phyloP scores from a whole-genome alignment of 2,329 filamentous ascomycete species.

The Orbilia quercus region DNA sequence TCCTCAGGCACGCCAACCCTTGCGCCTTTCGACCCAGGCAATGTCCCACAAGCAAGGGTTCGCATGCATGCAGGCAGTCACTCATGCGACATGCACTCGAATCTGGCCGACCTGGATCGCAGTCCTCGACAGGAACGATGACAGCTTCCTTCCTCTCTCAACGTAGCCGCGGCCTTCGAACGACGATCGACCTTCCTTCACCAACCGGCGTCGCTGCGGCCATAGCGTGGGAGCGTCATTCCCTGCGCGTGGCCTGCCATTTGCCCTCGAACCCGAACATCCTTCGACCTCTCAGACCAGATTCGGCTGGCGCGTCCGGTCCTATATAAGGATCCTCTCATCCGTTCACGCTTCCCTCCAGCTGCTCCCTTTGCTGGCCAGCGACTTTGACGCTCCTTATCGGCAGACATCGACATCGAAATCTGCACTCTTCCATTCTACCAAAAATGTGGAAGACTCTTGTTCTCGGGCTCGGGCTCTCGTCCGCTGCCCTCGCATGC shows the following conservation, averaged over 20 bases:
- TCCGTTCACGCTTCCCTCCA: conserved; percentile 11
- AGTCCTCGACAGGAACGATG: conserved; percentile 11
- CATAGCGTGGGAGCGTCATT: conserved; percentile 18
- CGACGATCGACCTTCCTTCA: conserved; percentile 39
- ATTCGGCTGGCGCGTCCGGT: neutral
- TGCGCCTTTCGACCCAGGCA: conserved; percentile 9
- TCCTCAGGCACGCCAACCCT: conserved; percentile 32
- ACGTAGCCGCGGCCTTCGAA: conserved; percentile 16
- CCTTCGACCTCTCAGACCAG: neutral
- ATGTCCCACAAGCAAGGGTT: conserved; percentile 36
- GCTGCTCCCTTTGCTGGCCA: conserved; percentile 14
- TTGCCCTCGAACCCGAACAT: conserved; percentile 32
- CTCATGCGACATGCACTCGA: conserved; percentile 39
- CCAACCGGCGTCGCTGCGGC: conserved; percentile 13
- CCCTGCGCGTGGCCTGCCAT: conserved; percentile 17
- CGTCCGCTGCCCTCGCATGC: conserved; percentile 48
- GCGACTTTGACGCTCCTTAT: conserved; percentile 26
- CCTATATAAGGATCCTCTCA: conserved; percentile 29
- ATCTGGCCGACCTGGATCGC: conserved; percentile 20
- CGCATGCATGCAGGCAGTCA: conserved; percentile 41
- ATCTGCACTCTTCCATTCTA: conserved; percentile 10
- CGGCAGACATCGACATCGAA: conserved; percentile 15
- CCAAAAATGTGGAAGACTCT: conserved; percentile 39
- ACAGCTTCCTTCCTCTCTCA: conserved; percentile 46
- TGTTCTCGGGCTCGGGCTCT: conserved; percentile 46